Conservation (phyloP, 345 rosid species). For the Reutealis trisperma region DNA sequence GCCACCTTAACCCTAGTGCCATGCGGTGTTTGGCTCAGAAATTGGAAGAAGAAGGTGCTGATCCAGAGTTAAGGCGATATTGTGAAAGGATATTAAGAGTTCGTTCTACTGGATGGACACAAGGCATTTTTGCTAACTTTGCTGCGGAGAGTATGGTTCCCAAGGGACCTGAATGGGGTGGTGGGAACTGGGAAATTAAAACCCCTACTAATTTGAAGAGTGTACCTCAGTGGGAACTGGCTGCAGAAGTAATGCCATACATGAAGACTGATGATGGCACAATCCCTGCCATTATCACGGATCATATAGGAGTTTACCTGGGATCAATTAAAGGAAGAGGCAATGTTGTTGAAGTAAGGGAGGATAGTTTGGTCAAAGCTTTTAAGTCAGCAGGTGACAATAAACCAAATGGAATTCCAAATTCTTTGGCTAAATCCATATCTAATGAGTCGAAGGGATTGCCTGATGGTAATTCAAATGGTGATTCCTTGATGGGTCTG, state of each 20-base stretch:
- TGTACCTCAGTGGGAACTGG: constrained; percentile 93
- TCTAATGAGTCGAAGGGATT: constrained; percentile 49
- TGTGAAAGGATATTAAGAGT: constrained; percentile 93
- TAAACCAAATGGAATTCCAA: constrained; percentile 44
- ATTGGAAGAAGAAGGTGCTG: constrained; percentile 86
- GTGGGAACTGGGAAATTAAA: constrained; percentile 99
- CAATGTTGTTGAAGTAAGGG: constrained; percentile 80
- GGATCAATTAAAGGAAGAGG: constrained; percentile 96
- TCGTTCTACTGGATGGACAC: constrained; percentile 98
- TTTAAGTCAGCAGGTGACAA: constrained; percentile 51
- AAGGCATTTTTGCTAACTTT: constrained; percentile 97
- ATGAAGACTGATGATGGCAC: constrained; percentile 95
- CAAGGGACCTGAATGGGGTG: constrained; percentile 98
- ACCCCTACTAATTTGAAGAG: constrained; percentile 81
- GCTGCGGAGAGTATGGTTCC: constrained; percentile 99
- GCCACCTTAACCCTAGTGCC: constrained; percentile 99
- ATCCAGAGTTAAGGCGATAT: constrained; percentile 85
- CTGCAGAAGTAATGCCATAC: constrained; percentile 97
- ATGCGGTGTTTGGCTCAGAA: constrained; percentile 97
- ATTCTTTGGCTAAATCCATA: constrained; percentile 45
- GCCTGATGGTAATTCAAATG: constrained; percentile 49
- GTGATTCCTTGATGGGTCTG: constrained; percentile 73
- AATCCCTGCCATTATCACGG: constrained; percentile 81
- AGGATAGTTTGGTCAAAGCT: constrained; percentile 73
- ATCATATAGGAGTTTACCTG: constrained; percentile 91